Conservation (phyloP, 352 stramenopile species). For the Halophytophthora polymorphica region DNA sequence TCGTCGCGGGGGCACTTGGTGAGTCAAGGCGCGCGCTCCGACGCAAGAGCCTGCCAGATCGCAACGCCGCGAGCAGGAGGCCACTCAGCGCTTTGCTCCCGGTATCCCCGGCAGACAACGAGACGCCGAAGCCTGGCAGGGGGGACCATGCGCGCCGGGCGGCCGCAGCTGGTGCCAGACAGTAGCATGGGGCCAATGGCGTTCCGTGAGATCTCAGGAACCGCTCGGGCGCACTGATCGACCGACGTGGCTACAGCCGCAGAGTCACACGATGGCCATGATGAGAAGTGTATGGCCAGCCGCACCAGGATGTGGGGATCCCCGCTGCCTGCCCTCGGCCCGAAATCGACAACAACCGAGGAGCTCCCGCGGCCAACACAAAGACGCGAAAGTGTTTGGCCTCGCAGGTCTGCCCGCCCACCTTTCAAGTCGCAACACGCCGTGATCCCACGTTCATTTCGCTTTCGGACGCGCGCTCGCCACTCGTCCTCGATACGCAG, state of each 20-base stretch:
- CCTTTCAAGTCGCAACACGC: no score
- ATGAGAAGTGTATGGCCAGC: background rate
- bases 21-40: no score
- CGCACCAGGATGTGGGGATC: slow-evolving; percentile 12
- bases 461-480: slow-evolving; percentile 6
- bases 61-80: no score
- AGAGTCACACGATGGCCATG: slow-evolving; percentile 23
- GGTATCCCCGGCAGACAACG: no score
- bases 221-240: slow-evolving; percentile 11
- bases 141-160: slow-evolving; percentile 13
- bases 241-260: slow-evolving; percentile 4
- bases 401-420: no score
- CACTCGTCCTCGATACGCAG: background rate
- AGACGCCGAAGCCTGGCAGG: slow-evolving; percentile 3
- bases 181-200: background rate
- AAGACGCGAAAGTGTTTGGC: no score
- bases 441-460: slow-evolving; percentile 21
- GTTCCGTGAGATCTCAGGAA: slow-evolving; percentile 23
- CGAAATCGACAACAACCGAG: no score
- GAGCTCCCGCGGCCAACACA: background rate
- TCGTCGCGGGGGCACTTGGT: no score
- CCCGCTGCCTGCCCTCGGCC: no score
- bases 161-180: slow-evolving; percentile 2
- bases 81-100: no score
- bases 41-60: no score